Evolutionary conservation across 1,139 yeast species (phyloP).

Genomic region (Yamadazyma triangularis): DNA sequence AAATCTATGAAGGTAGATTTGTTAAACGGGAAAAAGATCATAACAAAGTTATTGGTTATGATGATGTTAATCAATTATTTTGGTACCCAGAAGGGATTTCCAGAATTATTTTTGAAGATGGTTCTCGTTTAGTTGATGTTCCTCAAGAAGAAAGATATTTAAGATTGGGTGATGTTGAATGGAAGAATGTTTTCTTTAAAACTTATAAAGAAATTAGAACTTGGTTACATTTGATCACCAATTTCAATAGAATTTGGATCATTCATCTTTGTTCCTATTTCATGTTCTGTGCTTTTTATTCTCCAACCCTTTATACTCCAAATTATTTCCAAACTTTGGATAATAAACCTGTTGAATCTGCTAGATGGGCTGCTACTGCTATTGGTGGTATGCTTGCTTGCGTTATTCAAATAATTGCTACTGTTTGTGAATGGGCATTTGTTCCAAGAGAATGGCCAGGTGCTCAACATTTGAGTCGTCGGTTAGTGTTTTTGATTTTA

Average conservation of each 20-base stretch:
- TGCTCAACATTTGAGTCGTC: slow-evolving; percentile 92
- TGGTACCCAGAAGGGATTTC: slow-evolving; percentile 99
- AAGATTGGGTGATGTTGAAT: slow-evolving; percentile 86
- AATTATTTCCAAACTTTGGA: slow-evolving; percentile 79
- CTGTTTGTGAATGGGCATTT: slow-evolving; percentile 89
- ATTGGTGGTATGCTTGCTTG: slow-evolving; percentile 90
- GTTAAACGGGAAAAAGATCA: slow-evolving; percentile 98
- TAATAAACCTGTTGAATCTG: slow-evolving; percentile 81
- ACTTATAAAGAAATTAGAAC: slow-evolving; percentile 96
- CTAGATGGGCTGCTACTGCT: slow-evolving; percentile 90
- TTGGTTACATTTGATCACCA: slow-evolving; percentile 94
- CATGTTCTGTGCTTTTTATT: slow-evolving; percentile 92
- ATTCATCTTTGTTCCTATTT: slow-evolving; percentile 86
- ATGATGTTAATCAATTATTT: slow-evolving; percentile 96
- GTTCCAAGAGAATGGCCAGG: slow-evolving; percentile 99
- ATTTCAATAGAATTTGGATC: slow-evolving; percentile 97
- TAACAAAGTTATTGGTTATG: slow-evolving; percentile 91
- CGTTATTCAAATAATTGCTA: slow-evolving; percentile 78
- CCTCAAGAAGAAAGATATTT: slow-evolving; percentile 87
- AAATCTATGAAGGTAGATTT: slow-evolving; percentile 88
- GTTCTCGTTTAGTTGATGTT: slow-evolving; percentile 83
- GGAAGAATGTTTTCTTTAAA: slow-evolving; percentile 92
- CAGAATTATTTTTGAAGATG: slow-evolving; percentile 86
- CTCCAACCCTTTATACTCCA: slow-evolving; percentile 86
- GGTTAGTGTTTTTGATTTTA: slow-evolving; percentile 68